phyloP scores from a whole-genome alignment of 2,329 filamentous ascomycete species.

The Colletotrichum agaves region DNA sequence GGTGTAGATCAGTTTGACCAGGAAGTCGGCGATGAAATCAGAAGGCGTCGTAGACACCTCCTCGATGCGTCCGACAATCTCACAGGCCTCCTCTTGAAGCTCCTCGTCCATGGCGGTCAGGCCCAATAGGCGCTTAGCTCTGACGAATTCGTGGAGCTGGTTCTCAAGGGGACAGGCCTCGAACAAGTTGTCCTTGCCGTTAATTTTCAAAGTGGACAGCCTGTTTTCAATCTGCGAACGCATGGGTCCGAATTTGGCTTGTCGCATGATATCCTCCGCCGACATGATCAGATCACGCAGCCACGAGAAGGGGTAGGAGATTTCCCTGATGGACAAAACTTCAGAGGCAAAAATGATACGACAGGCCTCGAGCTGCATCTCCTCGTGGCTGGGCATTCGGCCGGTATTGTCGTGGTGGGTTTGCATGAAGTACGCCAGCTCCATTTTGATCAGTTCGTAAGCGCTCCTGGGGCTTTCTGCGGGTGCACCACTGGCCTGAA shows the following conservation, averaged over 20 bases:
- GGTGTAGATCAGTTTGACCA: constrained; percentile 61
- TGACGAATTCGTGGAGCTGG: constrained; percentile 65
- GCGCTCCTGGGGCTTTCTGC: constrained; percentile 63
- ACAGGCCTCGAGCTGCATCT: constrained; percentile 68
- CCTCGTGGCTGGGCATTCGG: constrained; percentile 58
- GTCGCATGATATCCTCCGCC: constrained; percentile 53
- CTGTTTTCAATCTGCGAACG: constrained; percentile 58
- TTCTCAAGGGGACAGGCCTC: constrained; percentile 66
- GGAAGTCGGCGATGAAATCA: constrained; percentile 64
- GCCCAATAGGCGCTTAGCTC: constrained; percentile 62
- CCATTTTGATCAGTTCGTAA: constrained; percentile 70
- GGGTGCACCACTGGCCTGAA: constrained; percentile 56
- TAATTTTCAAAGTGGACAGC: constrained; percentile 62
- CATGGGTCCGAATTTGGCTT: constrained; percentile 61
- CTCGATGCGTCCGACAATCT: constrained; percentile 67
- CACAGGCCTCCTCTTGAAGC: constrained; percentile 68
- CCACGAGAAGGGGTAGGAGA: constrained; percentile 59
- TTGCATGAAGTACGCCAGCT: constrained; percentile 63
- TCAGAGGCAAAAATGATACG: constrained; percentile 67
- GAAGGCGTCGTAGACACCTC: constrained; percentile 60
- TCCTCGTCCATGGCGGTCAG: constrained; percentile 69
- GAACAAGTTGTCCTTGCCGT: constrained; percentile 67
- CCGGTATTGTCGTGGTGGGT: constrained; percentile 56
- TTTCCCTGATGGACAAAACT: constrained; percentile 53
- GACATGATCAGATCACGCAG: constrained; percentile 68